Evolutionary conservation across 2,329 filamentous ascomycete species (phyloP), one percentile per base, ranked within the genome.

Genomic region (Nothopassalora personata): DNA sequence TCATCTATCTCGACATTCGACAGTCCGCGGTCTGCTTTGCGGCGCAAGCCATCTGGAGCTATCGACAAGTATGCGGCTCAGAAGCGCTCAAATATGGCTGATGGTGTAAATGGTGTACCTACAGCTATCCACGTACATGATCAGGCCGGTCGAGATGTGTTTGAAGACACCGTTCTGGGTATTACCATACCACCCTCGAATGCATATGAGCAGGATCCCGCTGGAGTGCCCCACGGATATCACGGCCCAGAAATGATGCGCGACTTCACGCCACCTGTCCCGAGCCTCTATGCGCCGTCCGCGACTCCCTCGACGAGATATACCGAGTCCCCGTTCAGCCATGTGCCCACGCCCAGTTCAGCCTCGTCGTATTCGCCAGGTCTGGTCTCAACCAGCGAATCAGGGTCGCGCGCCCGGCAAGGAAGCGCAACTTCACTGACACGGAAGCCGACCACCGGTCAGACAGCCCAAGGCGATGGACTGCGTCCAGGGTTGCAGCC

Each of bases 261-360:
- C 50, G 63, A 68, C 31, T 45, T 58, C 36, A 64, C 67, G 8
- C 64, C 68, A 19, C 62, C 68, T 3, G 51, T 66, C 5, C 54
- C 61, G 15, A 52, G 49, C 18, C 28, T n/a, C 15, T 85, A 87
- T 72, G 82, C 80, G 2, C 80, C 86, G 55, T 90, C 88, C 61
- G 84, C 80, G 27, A 91, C 87, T 59, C 87, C 88, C 39, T 91
- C 88, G 4, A 91, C 89, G 1, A 80, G 86, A 61, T 91, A 88
- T 67, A 90, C 87, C 1, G 88, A 85, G 57, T 91, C 89, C 1
- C 84, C 87, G 5, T 91, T 90, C 73, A 91, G 88, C 69, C 82
- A 88, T 62, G 87, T 89, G 60, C 91, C 88, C 0, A 91, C 89
- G 3, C 89, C 89, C 6, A 91, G 88, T 4, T 91, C 89, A 9